Evolutionary conservation across 192 early-diverging fungal genomes (phyloP), one percentile per base, ranked within the genome.

Genomic region (Geranomyces michiganensis): DNA sequence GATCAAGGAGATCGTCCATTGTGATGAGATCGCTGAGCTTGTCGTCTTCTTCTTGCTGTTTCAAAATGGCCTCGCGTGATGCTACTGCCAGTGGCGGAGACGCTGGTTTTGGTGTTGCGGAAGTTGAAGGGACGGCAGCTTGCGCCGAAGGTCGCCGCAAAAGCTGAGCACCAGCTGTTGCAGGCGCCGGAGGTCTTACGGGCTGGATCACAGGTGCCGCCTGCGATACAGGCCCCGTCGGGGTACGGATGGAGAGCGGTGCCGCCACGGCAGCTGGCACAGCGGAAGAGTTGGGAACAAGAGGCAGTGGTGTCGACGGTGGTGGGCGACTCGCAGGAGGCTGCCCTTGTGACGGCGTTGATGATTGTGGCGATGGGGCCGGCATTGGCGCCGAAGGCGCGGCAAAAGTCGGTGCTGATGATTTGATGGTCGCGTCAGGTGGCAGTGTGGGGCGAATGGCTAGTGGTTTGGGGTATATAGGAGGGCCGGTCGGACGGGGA

Each of bases 1-100:
- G 51, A 36, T 72, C 61, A 47, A 72, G 31, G 24, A 72, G 61
- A 31, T 72, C 70, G 27, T 72, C 70, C 29, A 72, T 30, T 27
- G 70, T 63, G 29, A 72, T 72, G 8, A 21, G 5, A 15, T 53
- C 51, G 51, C 24, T 26, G 3, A 26, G 7, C 51, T 53, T 26
- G n/a, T 53, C 51, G n/a, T 53, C 51, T 53, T 53, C 51, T 53
- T 53, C 51, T 15, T n/a, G 51, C 19, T n/a, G 51, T 17, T n/a
- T 53, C 19, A 26, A n/a, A 3, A 17, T 7, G n/a, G 51, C 24
- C 19, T 4, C n/a, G 24, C 15, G 51, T 2, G 51, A 14, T 47
- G 10, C n/a, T 53, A 7, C 51, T 24, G 51, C 6, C 51, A 24
- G 51, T 53, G 51, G 4, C 15, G 24, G 51, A 53, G 51, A 53